phyloP scores from a whole-genome alignment of 371 early-diverging fungal species.

The Rhizomucor pusillus region DNA sequence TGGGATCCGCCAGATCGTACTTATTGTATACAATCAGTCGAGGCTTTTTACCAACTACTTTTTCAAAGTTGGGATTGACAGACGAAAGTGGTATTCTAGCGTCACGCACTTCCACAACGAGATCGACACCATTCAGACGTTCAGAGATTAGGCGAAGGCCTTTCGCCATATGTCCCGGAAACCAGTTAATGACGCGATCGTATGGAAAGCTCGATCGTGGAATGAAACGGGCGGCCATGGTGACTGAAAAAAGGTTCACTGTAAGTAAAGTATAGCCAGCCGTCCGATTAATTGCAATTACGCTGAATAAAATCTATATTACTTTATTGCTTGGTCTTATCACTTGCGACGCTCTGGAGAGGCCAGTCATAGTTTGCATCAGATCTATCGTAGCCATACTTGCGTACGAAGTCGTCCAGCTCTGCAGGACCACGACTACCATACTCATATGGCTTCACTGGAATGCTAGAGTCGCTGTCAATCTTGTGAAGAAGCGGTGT shows the following conservation, averaged over 20 bases:
- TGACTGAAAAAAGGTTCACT: not conserved
- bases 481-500: constrained; percentile 90
- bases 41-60: constrained; percentile 59
- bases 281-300: too few relatives aligned
- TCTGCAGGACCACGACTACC: constrained; percentile 90
- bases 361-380: constrained; percentile 41
- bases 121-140: constrained; percentile 72
- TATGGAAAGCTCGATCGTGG: constrained; percentile 51
- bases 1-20: constrained; percentile 78
- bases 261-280: too few relatives aligned
- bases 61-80: constrained; percentile 83
- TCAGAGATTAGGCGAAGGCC: constrained; percentile 77
- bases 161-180: constrained; percentile 93
- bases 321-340: constrained; percentile 3
- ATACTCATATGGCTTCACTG: constrained; percentile 72
- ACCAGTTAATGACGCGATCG: constrained; percentile 87
- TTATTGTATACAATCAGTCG: constrained; percentile 92
- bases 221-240: constrained; percentile 26
- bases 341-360: constrained; percentile 22
- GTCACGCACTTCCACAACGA: constrained; percentile 92
- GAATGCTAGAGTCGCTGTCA: constrained; percentile 57
- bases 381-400: constrained; percentile 63
- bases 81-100: constrained; percentile 91
- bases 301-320: too few relatives aligned
- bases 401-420: constrained; percentile 68